Conservation (phyloP, 2,329 filamentous ascomycete species). For the Alternaria postmessia region DNA sequence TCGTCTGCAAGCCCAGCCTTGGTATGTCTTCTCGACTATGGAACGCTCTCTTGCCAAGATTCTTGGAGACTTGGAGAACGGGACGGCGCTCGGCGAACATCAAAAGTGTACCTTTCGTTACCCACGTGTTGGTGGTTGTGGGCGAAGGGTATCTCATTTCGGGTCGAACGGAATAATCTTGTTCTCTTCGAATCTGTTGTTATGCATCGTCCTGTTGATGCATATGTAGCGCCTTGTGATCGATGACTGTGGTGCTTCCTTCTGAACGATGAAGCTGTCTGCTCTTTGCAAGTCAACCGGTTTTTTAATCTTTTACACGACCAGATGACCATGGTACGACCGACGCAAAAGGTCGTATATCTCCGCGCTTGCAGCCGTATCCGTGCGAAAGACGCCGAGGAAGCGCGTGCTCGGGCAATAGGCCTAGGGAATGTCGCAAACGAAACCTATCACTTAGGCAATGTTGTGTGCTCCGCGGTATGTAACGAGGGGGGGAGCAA, state of each 20-base stretch:
- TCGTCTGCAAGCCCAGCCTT: background rate
- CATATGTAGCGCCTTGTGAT: background rate
- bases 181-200: background rate
- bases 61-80: slow-evolving; percentile 1
- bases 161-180: background rate
- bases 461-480: background rate
- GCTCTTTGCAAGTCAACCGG: background rate
- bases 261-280: background rate
- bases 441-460: background rate
- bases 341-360: background rate
- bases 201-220: background rate
- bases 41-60: background rate
- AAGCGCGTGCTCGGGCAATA: background rate
- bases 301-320: background rate
- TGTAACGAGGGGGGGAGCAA: background rate
- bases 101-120: background rate
- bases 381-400: background rate
- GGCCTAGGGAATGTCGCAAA: background rate
- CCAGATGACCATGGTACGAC: background rate
- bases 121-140: background rate
- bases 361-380: background rate
- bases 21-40: background rate
- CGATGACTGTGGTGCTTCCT: background rate
- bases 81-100: background rate
- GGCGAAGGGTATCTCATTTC: background rate